Percentiles rank a stretch among this genome's conserved stretches.
These are phyloP conservation scores for Saccharum spontaneum DNA, from an alignment of 176 grass and related monocot genomes.

Conservation along the genomic window DNA sequence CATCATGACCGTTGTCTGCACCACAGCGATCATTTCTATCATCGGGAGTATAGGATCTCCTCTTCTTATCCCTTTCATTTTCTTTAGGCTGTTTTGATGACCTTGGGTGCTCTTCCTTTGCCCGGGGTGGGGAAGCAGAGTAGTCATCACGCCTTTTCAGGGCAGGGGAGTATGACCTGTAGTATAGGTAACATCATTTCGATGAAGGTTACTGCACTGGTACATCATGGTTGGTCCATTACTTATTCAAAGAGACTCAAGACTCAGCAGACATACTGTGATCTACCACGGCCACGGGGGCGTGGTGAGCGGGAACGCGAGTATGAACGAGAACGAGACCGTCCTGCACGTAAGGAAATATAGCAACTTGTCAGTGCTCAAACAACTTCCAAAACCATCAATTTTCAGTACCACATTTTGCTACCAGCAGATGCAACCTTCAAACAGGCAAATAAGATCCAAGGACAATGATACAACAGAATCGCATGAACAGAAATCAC, in stretches of 20 bases:
- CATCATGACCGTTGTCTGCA: slow-evolving; percentile 40
- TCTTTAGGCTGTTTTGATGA: slow-evolving; percentile 44
- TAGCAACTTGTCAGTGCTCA: slow-evolving; percentile 11
- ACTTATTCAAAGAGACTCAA: not conserved
- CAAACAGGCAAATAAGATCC: not conserved
- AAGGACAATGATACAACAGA: not conserved
- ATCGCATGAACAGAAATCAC: not conserved
- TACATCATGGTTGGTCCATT: not conserved
- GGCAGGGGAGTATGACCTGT: slow-evolving; percentile 77
- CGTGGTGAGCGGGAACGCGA: slow-evolving; percentile 70
- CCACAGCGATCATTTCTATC: slow-evolving; percentile 34
- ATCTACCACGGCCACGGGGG: slow-evolving; percentile 47
- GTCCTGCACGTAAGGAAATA: slow-evolving; percentile 32
- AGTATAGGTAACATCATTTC: not conserved
- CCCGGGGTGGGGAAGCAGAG: slow-evolving; percentile 63
- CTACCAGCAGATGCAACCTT: not conserved
- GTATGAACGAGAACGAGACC: slow-evolving; percentile 54
- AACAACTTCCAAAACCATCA: not conserved
- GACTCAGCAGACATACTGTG: slow-evolving; percentile 44
- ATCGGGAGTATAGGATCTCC: slow-evolving; percentile 42
- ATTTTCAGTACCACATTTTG: slow-evolving; percentile 1
- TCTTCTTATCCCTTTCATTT: slow-evolving; percentile 35
- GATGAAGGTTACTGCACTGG: not conserved
- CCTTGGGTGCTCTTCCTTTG: slow-evolving; percentile 41
- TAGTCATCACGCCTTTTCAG: slow-evolving; percentile 51